These are phyloP conservation scores for Mrakia blollopis DNA, from an alignment of 768 basidiomycete genomes.

Conservation along the genomic window DNA sequence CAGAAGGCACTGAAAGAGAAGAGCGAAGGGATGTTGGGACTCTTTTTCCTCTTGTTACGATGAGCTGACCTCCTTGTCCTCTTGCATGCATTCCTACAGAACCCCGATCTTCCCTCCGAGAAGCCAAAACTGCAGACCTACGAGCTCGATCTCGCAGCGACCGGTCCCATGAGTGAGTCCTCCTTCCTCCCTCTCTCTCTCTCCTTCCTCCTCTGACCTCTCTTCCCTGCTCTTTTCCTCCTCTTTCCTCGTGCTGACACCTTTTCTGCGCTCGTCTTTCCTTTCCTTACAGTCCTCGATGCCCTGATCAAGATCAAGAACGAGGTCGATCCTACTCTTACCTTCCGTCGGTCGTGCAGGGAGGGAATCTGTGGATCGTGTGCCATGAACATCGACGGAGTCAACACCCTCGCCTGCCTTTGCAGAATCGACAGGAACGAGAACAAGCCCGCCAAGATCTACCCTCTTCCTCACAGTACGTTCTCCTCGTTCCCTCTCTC, in stretches of 20 bases:
- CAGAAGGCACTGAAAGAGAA: background rate
- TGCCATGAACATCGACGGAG: constrained; percentile 97
- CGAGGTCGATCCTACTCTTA: constrained; percentile 92
- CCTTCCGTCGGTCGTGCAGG: constrained; percentile 62
- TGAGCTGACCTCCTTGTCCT: background rate
- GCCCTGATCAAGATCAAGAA: constrained; percentile 92
- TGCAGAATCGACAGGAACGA: constrained; percentile 82
- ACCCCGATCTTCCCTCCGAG: constrained; percentile 87
- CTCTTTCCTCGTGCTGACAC: too few relatives aligned
- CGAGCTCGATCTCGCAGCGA: constrained; percentile 85
- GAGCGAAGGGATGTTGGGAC: background rate
- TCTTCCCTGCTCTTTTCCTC: background rate
- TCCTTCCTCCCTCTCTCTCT: background rate
- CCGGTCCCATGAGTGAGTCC: constrained; percentile 73
- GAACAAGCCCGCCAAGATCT: constrained; percentile 77
- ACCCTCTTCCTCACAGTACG: constrained; percentile 95
- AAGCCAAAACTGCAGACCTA: constrained; percentile 89
- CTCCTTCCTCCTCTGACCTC: background rate
- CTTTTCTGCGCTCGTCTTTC: background rate
- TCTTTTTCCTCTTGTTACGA: background rate
- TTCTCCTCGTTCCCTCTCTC: constrained; percentile 33
- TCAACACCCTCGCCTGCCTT: constrained; percentile 92
- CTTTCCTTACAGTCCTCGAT: constrained; percentile 61
- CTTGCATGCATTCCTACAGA: constrained; percentile 49
- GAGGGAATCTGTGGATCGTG: constrained; percentile 93